Base-by-base conservation (phyloP, 202 grass and related monocot genomes). In the Carex arenaria region DNA sequence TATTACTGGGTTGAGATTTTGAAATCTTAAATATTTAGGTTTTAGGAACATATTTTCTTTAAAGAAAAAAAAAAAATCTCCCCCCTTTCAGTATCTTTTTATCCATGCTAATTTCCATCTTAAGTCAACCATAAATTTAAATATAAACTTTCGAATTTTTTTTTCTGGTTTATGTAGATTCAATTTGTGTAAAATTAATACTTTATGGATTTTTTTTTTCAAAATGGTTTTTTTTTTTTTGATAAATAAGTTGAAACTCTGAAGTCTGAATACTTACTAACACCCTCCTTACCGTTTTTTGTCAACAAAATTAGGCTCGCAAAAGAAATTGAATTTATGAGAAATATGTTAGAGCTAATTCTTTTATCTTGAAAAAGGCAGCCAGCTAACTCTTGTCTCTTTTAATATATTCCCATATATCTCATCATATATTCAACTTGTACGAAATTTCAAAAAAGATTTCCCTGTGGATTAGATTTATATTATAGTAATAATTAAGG, bases 351-450 rank as follows among this genome's bases (percentile, higher is more conserved):
- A 3, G 23, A 52, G 38, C 9, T 43, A 18, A 70, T 70, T 6
- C 1, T 38, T 38, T 38, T 32, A 34, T 56, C 18, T 56, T n/a
- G 22, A 76, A 76, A 76, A 76, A 51, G 51, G 47, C 51, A 55
- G 26, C 72, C 72, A 76, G 51, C 72, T n/a, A 76, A 76, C 14
- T 76, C 51, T 56, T 34, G 13, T 57, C 72, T 32, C 0, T 76
- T 32, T 56, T 52, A 76, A 76, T 57, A 56, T 34, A 36, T 34
- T 76, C 23, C 72, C 14, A 56, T 62, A 22, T 57, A 76, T 76
- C 49, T 76, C 72, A 34, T 76, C 72, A 30, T 76, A 32, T 18
- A 76, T 36, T 76, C 42, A 53, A 76, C 51, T 76, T 76, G 72
- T 26, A 56, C 28, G 10, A 32, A 32, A 54, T 32, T 57, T n/a